phyloP scores from a whole-genome alignment of 2,329 filamentous ascomycete genomes.

The Scopulariopsis brevicaulis region DNA sequence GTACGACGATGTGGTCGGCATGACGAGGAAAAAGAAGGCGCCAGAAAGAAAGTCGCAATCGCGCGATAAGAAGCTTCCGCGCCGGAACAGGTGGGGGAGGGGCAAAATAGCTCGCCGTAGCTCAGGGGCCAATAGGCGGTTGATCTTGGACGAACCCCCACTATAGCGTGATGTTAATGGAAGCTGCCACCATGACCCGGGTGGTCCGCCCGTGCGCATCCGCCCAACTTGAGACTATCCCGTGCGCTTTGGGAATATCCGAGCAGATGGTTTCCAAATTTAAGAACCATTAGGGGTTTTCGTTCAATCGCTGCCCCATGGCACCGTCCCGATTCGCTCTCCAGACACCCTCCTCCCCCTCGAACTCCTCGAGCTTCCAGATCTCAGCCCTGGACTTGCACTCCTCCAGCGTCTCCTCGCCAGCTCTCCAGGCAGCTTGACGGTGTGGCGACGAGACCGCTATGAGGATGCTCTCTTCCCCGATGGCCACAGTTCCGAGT shows the following conservation, averaged over 20 bases:
- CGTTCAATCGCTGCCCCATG: constrained; percentile 35
- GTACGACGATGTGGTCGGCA: background rate
- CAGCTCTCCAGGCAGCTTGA: constrained; percentile 74
- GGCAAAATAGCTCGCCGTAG: background rate
- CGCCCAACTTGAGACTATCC: no score
- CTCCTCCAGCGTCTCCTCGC: constrained; percentile 78
- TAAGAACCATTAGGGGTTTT: constrained; percentile 2
- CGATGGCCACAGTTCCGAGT: constrained; percentile 73
- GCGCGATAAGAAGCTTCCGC: background rate
- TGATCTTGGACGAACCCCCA: background rate
- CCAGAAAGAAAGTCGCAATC: background rate
- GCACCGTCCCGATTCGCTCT: constrained; percentile 73
- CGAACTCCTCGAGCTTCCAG: constrained; percentile 90
- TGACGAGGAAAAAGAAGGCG: background rate
- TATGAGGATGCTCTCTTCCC: constrained; percentile 89
- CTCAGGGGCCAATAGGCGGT: background rate
- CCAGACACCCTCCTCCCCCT: constrained; percentile 68
- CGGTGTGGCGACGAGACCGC: constrained; percentile 77
- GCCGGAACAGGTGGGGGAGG: background rate
- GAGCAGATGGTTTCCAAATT: background rate
- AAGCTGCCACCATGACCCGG: background rate
- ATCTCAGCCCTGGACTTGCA: constrained; percentile 86
- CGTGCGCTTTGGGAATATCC: background rate
- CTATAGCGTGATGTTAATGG: background rate
- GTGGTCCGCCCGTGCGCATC: no score